These are phyloP conservation scores for Mycosphaerelloides madeirae DNA, from an alignment of 2,329 filamentous ascomycete species.

Conservation along the genomic window DNA sequence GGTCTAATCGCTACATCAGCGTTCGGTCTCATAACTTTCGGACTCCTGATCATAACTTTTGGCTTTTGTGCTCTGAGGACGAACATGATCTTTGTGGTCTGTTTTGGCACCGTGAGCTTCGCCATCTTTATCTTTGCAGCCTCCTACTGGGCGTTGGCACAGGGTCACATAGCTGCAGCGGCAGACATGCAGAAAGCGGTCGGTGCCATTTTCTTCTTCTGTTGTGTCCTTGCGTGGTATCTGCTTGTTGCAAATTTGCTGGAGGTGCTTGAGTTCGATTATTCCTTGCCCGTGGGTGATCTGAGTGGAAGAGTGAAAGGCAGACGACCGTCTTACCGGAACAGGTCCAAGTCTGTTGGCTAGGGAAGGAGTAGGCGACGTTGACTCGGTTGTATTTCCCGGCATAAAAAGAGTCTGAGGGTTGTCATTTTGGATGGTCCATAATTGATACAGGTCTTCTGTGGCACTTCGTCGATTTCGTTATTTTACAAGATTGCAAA, in stretches of 20 bases:
- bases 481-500: too few species aligned
- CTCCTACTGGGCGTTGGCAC: conserved; percentile 5
- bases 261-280: conserved; percentile 8
- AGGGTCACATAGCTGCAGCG: neutral
- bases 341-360: too few species aligned
- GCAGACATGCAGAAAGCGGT: conserved; percentile 4
- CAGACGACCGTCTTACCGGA: too few species aligned
- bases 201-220: conserved; percentile 1
- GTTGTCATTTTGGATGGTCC: too few species aligned
- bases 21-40: conserved; percentile 8
- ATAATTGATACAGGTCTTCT: too few species aligned
- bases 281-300: conserved; percentile 7
- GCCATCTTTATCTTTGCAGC: conserved; percentile 5
- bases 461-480: too few species aligned
- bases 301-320: neutral
- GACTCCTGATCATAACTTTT: conserved; percentile 14
- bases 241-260: conserved; percentile 7
- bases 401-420: too few species aligned
- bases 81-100: conserved; percentile 8
- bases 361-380: too few species aligned
- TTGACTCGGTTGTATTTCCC: too few species aligned
- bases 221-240: conserved; percentile 8
- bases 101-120: conserved; percentile 1
- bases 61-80: conserved; percentile 6
- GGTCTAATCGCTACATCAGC: neutral